These are phyloP conservation scores for Spiraea crenata DNA, from an alignment of 331 rosid genomes.

Conservation along the genomic window DNA sequence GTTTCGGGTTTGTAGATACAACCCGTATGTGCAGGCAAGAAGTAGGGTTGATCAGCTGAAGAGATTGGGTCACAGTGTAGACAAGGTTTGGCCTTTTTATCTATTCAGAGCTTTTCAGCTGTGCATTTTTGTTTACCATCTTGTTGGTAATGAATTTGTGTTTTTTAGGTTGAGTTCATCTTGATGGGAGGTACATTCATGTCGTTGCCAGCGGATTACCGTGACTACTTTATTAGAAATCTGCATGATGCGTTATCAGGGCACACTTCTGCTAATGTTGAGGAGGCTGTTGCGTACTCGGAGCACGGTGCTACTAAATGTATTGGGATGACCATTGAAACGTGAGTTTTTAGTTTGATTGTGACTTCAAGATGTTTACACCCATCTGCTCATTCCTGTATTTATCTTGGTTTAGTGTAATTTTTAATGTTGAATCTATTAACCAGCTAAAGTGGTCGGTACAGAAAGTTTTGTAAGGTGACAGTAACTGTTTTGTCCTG, in stretches of 20 bases:
- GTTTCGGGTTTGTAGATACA: slow-evolving; percentile 61
- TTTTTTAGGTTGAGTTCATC: slow-evolving; percentile 85
- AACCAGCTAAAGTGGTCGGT: background rate
- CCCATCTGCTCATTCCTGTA: background rate
- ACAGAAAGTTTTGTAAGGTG: background rate
- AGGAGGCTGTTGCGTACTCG: slow-evolving; percentile 92
- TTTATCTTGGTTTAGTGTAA: background rate
- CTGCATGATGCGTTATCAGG: slow-evolving; percentile 98
- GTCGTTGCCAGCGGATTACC: slow-evolving; percentile 92
- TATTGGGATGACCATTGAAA: slow-evolving; percentile 98
- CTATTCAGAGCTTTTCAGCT: background rate
- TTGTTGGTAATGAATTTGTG: slow-evolving; percentile 25
- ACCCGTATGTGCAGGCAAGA: slow-evolving; percentile 95
- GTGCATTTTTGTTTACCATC: background rate
- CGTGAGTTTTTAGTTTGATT: slow-evolving; percentile 47
- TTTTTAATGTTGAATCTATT: background rate
- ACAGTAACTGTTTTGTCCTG: slow-evolving; percentile 15
- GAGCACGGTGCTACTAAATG: slow-evolving; percentile 93
- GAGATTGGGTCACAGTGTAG: slow-evolving; percentile 98
- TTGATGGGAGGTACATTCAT: slow-evolving; percentile 98
- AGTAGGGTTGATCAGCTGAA: slow-evolving; percentile 96
- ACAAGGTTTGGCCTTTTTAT: slow-evolving; percentile 57
- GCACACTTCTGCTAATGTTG: slow-evolving; percentile 93
- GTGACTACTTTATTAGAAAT: slow-evolving; percentile 85
- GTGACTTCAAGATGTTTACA: background rate